phyloP scores from a whole-genome alignment of 2,329 filamentous ascomycete genomes.

The Stachybotrys chlorohalonatus region DNA sequence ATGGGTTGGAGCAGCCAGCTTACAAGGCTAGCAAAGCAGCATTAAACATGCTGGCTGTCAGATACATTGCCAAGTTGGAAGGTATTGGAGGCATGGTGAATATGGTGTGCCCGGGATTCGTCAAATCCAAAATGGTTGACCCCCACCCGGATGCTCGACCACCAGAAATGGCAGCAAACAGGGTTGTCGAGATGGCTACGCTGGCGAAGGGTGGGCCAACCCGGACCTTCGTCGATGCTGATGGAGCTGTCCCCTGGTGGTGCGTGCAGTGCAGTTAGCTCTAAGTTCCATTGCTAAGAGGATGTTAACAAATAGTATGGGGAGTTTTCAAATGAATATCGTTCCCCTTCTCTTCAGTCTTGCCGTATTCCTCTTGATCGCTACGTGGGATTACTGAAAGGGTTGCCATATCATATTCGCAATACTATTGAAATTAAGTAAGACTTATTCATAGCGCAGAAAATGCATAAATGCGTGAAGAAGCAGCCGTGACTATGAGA shows the following conservation, averaged over 20 bases:
- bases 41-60: constrained; percentile 28
- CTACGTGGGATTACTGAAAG: too few relatives aligned
- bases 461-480: too few relatives aligned
- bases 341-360: too few relatives aligned
- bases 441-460: too few relatives aligned
- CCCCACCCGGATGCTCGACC: constrained; percentile 6
- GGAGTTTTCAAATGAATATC: too few relatives aligned
- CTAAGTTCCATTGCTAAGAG: background rate
- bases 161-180: constrained; percentile 17
- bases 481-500: too few relatives aligned
- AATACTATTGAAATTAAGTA: too few relatives aligned
- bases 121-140: constrained; percentile 18
- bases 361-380: too few relatives aligned
- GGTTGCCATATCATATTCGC: too few relatives aligned
- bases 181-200: constrained; percentile 20
- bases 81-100: constrained; percentile 23
- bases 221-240: constrained; percentile 14
- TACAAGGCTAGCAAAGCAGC: constrained; percentile 34
- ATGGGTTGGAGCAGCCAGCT: constrained; percentile 17
- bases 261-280: background rate
- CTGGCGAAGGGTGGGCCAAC: constrained; percentile 17
- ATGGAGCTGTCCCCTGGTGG: constrained; percentile 13
- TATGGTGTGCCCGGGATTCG: constrained; percentile 25
- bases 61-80: constrained; percentile 21
- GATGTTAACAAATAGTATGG: background rate